phyloP scores from a whole-genome alignment of 768 basidiomycete species.

The Myochromella boudieri region DNA sequence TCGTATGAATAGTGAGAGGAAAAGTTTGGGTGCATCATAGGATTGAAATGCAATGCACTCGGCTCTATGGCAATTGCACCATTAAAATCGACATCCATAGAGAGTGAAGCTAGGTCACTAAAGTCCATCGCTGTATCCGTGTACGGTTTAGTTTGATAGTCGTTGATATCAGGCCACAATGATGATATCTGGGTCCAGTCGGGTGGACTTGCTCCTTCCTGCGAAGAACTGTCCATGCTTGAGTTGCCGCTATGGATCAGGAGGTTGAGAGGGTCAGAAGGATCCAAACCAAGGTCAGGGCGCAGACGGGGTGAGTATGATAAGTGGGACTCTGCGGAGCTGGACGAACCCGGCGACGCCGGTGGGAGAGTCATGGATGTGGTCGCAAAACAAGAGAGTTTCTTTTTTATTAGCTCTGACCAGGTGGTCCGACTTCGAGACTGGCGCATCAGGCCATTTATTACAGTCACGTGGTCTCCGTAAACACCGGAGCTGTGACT shows the following conservation, averaged over 20 bases:
- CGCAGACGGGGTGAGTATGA: conserved; percentile 27
- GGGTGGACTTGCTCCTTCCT: conserved; percentile 30
- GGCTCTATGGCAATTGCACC: conserved; percentile 65
- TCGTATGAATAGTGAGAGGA: conserved; percentile 26
- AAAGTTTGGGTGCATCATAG: conserved; percentile 25
- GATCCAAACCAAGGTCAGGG: conserved; percentile 49
- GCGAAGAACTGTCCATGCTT: conserved; percentile 32
- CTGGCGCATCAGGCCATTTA: conserved; percentile 20
- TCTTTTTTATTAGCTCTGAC: too few species aligned
- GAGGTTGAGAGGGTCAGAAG: conserved; percentile 58
- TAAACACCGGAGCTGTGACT: background rate
- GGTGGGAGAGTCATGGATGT: conserved; percentile 13
- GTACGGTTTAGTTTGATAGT: conserved; percentile 30
- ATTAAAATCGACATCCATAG: conserved; percentile 64
- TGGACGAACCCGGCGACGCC: conserved; percentile 20
- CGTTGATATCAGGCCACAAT: conserved; percentile 45
- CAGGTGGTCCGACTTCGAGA: conserved; percentile 16
- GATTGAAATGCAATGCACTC: conserved; percentile 54
- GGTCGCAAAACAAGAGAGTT: too few species aligned
- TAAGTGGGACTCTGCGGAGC: conserved; percentile 13
- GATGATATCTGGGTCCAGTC: conserved; percentile 58
- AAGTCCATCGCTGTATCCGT: conserved; percentile 46
- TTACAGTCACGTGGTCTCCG: conserved; percentile 18
- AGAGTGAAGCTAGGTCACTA: conserved; percentile 33
- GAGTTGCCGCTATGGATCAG: conserved; percentile 46